A percentile compares a stretch with the other conserved stretches of the same genome.
Evolutionary conservation across 208 protist genomes (phyloP).

Genomic region (Wallacemonas collosoma): DNA sequence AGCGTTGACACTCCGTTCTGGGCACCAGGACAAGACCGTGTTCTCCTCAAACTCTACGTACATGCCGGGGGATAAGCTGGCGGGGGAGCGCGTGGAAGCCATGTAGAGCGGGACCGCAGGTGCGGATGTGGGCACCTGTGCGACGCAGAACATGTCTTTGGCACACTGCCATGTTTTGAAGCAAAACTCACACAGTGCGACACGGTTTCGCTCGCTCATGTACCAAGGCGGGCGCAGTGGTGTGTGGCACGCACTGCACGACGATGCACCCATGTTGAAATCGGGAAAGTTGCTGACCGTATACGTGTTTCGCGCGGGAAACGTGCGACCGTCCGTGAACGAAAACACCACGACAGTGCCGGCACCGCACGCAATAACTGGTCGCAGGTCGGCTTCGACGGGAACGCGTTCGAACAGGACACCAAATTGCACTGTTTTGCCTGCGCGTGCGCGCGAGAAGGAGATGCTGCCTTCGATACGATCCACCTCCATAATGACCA

Average conservation of each 20-base stretch:
- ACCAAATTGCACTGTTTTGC: conserved; percentile 69
- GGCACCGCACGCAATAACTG: conserved; percentile 65
- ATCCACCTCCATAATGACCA: conserved; percentile 71
- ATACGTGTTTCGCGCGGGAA: conserved; percentile 75
- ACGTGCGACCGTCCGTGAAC: conserved; percentile 60
- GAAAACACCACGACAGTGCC: conserved; percentile 85
- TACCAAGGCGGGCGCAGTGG: conserved; percentile 58
- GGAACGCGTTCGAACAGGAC: conserved; percentile 81
- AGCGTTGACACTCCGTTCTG: conserved; percentile 71
- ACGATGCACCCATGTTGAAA: conserved; percentile 11
- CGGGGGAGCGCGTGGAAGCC: conserved; percentile 55
- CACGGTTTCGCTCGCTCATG: conserved; percentile 50
- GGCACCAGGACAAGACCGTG: conserved; percentile 59
- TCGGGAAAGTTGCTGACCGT: conserved; percentile 52
- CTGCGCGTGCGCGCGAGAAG: conserved; percentile 71
- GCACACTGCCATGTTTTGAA: conserved; percentile 84
- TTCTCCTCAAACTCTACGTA: conserved; percentile 86
- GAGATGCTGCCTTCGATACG: conserved; percentile 58
- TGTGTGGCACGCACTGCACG: conserved; percentile 40
- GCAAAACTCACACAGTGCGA: conserved; percentile 71
- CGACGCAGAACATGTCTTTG: conserved; percentile 67
- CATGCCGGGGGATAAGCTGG: conserved; percentile 43
- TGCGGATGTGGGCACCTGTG: conserved; percentile 17
- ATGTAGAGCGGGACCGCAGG: conserved; percentile 58
- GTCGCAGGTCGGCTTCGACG: conserved; percentile 42